These are phyloP conservation scores for Phialophora verrucosa DNA, from an alignment of 2,329 filamentous ascomycete species.

Conservation along the genomic window DNA sequence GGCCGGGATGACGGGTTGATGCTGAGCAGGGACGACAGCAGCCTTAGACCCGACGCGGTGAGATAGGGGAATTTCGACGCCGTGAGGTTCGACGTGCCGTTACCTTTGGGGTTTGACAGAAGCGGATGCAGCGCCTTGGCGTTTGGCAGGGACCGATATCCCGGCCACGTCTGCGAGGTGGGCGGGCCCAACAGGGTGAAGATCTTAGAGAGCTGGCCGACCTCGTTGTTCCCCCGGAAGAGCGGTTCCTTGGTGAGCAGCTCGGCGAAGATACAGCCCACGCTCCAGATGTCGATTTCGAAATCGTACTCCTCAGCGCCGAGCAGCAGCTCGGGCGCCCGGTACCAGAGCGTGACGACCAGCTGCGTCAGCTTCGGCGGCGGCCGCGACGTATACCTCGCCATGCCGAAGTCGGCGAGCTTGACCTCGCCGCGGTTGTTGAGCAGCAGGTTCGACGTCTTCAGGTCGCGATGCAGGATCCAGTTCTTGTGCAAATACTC, in stretches of 20 bases:
- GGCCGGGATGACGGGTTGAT: conserved; percentile 77
- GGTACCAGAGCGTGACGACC: conserved; percentile 97
- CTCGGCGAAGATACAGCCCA: conserved; percentile 95
- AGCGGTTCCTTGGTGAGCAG: conserved; percentile 81
- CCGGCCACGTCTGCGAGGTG: conserved; percentile 80
- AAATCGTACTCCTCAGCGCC: conserved; percentile 76
- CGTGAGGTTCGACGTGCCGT: conserved; percentile 35
- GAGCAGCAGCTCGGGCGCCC: conserved; percentile 85
- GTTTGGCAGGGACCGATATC: conserved; percentile 85
- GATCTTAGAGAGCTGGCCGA: conserved; percentile 84
- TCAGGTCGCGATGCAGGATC: conserved; percentile 93
- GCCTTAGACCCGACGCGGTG: conserved; percentile 72
- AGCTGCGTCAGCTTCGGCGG: conserved; percentile 80
- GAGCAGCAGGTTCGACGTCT: conserved; percentile 91
- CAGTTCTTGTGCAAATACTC: conserved; percentile 85
- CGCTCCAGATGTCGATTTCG: conserved; percentile 91
- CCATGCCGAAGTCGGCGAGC: conserved; percentile 98
- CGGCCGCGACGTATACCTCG: conserved; percentile 82
- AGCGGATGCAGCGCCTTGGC: conserved; percentile 70
- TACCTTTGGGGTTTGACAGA: conserved; percentile 52
- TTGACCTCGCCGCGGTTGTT: conserved; percentile 95
- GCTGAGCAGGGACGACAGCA: conserved; percentile 73
- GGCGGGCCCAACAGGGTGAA: conserved; percentile 90
- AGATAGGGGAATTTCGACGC: conserved; percentile 77
- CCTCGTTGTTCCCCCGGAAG: conserved; percentile 88